phyloP scores from a whole-genome alignment of 2,329 filamentous ascomycete species.

The Arthroderma uncinatum region DNA sequence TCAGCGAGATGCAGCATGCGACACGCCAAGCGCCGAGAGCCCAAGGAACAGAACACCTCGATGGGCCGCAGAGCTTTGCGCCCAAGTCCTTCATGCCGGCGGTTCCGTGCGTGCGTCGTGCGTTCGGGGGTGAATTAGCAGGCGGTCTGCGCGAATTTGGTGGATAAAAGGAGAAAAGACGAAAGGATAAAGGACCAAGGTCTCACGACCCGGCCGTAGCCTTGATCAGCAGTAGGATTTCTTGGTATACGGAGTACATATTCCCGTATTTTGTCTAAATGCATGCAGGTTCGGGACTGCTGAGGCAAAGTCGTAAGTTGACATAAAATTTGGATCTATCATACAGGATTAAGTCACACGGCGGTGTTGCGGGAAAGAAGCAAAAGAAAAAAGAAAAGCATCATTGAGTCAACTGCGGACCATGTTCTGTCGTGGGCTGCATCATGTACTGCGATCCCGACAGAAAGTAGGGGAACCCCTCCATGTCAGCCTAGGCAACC shows the following conservation, averaged over 20 bases:
- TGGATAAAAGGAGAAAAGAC: not conserved
- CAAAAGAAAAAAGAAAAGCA: not conserved
- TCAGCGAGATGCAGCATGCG: not conserved
- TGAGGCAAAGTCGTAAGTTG: not conserved
- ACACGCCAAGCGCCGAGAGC: not conserved
- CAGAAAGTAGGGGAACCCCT: not conserved
- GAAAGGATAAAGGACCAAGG: not conserved
- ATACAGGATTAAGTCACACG: not conserved
- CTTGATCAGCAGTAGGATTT: not conserved
- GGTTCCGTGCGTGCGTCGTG: not conserved
- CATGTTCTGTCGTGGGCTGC: not conserved
- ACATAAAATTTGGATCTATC: not conserved
- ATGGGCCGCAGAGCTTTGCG: not conserved
- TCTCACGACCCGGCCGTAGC: not conserved
- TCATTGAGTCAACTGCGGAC: not conserved
- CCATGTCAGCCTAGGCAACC: not conserved
- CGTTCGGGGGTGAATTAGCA: not conserved
- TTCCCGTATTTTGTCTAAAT: not conserved
- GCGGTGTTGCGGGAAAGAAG: not conserved
- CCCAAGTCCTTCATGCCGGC: not conserved
- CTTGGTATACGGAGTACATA: not conserved
- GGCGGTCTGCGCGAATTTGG: not conserved
- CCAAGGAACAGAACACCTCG: not conserved
- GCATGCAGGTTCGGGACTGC: not conserved
- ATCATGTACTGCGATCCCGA: not conserved